phyloP scores from a whole-genome alignment of 345 rosid species.

The Linum trigynum region DNA sequence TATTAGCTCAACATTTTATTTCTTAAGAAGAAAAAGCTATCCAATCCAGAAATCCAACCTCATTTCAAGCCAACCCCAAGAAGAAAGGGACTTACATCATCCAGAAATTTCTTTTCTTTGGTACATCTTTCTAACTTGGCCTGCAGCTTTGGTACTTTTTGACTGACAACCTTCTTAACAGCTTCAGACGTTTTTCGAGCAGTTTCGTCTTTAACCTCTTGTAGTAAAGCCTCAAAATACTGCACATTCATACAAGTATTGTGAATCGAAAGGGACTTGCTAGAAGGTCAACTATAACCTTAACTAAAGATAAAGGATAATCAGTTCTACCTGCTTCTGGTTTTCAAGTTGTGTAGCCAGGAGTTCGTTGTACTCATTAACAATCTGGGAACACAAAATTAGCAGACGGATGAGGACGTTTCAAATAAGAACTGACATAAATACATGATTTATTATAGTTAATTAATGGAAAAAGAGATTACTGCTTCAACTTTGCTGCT shows the following conservation, averaged over 20 bases:
- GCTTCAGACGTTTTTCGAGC: constrained; percentile 64
- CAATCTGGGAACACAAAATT: constrained; percentile 40
- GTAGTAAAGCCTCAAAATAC: constrained; percentile 75
- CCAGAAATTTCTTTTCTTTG: constrained; percentile 81
- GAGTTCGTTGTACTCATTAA: constrained; percentile 80
- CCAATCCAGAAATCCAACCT: not conserved
- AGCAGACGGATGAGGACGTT: constrained; percentile 9
- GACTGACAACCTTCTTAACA: constrained; percentile 45
- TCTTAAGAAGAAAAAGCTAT: not conserved
- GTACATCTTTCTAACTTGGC: constrained; percentile 65
- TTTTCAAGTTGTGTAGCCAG: constrained; percentile 81
- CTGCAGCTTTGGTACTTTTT: constrained; percentile 63
- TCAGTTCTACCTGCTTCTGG: constrained; percentile 57
- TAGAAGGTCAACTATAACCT: not conserved
- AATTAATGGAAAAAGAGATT: constrained; percentile 8
- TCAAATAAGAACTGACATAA: not conserved
- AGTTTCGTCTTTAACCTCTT: constrained; percentile 74
- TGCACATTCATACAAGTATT: constrained; percentile 7
- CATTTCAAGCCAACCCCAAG: not conserved
- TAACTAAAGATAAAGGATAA: too few relatives aligned
- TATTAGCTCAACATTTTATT: too few relatives aligned
- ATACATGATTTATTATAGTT: not conserved
- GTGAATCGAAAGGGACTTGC: not conserved
- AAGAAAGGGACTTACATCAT: constrained; percentile 53
- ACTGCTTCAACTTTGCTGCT: constrained; percentile 82